Base-by-base conservation (phyloP, 176 grass and related monocot species). In the Oryza meyeriana region DNA sequence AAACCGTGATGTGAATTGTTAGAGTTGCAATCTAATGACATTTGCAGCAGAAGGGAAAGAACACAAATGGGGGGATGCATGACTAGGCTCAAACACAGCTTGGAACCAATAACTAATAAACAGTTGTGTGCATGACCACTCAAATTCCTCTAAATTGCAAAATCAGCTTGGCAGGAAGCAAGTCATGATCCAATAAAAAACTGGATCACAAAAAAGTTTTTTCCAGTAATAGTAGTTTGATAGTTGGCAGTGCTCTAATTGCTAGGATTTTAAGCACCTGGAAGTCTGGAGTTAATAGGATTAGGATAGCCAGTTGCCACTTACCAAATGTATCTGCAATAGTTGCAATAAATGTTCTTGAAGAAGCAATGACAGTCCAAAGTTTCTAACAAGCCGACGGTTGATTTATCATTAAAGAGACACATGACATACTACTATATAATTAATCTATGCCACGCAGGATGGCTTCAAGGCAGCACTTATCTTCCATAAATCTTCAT, bases 391-490 rank as follows among this genome's bases (percentile, higher is more conserved):
- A n/a, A 39, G 74, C 34, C 0, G 9, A 12, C 17, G 18, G 45
- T 38, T 74, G 14, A 78, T 48, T 79, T 79, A 75, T 74, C 61
- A 79, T 29, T 75, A 79, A 34, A 83, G 77, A n/a, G 47, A 81
- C 48, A 72, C 48, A 25, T 58, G 58, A 10, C 47, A 69, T 48
- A 48, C 45, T 42, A 41, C 12, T 44, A 41, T 70, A 33, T 72
- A 42, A 40, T 66, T 58, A 72, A 62, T 79, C 38, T 36, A 47
- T 65, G 4, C 10, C 36, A 72, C 33, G 13, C 48, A 68, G 45
- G 63, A 9, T 45, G 35, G 25, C 61, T 74, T 67, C 66, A 47
- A 31, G 25, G 76, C 36, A 39, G 20, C 35, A 81, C 24, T n/a
- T n/a, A n/a, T n/a, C n/a, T 40, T 57, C 69, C 32, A 33, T 33